phyloP scores from a whole-genome alignment of 495 filamentous ascomycete species.

The Hypoxylon cercidicola region DNA sequence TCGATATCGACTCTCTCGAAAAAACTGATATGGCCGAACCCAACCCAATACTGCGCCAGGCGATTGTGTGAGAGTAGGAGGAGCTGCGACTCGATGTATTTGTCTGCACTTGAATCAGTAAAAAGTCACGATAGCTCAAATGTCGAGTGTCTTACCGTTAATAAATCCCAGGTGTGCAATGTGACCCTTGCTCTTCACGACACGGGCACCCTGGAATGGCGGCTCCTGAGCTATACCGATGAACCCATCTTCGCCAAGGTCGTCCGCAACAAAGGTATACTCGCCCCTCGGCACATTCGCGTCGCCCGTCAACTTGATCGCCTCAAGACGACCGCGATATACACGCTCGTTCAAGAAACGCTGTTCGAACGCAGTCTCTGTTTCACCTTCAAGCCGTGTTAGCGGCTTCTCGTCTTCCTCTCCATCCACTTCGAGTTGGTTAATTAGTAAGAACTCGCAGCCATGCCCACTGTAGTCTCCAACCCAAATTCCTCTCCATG shows the following conservation, averaged over 20 bases:
- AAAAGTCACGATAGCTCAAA: not conserved
- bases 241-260: conserved; percentile 72
- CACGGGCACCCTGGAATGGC: conserved; percentile 75
- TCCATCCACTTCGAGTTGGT: conserved; percentile 68
- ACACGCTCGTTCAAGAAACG: conserved; percentile 50
- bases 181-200: conserved; percentile 81
- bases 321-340: conserved; percentile 73
- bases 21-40: conserved; percentile 81
- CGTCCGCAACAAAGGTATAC: conserved; percentile 78
- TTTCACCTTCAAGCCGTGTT: conserved; percentile 47
- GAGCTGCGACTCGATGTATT: conserved; percentile 77
- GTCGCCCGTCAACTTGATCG: conserved; percentile 91
- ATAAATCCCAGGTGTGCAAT: conserved; percentile 76
- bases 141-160: conserved; percentile 65
- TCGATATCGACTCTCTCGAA: conserved; percentile 84
- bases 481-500: conserved; percentile 89
- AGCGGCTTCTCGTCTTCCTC: conserved; percentile 46
- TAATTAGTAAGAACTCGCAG: conserved; percentile 84
- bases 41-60: conserved; percentile 85
- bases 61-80: conserved; percentile 80
- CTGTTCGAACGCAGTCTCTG: conserved; percentile 51
- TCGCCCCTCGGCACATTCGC: conserved; percentile 88
- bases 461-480: conserved; percentile 90
- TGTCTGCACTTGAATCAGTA: conserved; percentile 59
- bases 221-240: conserved; percentile 67